Base-by-base conservation (phyloP, 192 early-diverging fungal species). In the Chytriomyces sp. region DNA sequence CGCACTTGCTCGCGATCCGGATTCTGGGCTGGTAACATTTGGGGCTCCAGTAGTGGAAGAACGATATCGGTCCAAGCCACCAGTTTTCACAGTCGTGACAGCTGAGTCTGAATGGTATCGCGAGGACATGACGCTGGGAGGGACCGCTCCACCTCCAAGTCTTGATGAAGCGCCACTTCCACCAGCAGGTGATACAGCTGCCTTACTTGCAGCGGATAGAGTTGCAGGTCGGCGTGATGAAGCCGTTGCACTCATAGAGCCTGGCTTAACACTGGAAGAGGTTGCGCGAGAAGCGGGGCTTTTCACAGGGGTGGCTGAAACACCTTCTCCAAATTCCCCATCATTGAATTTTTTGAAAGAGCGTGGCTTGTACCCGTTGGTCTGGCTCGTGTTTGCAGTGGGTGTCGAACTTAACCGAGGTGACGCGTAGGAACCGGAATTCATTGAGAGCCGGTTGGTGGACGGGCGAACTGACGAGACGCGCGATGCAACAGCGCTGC, bases 301-400 rank as follows among this genome's bases (percentile, higher is more conserved):
- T 64, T 10, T 8, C 6, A 20, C 49, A 49, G 69, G 50, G 4
- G 9, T 57, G 3, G 28, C 13, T 7, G 49, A 44, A 16, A 47
- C 9, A 16, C 9, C 43, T 45, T 61, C 61, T 43, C 11, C 28
- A 23, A 48, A 16, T 18, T 20, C 49, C 16, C 61, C 57, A 47
- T 74, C 66, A 45, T 82, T 82, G 81, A 81, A 82, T 57, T 80
- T 79, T 65, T 78, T 80, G 81, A 82, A 82, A 6, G 43, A 47
- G 5, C 81, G 81, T 16, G 81, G 81, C 60, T 82, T 82, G 67
- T 82, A 82, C 6, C 64, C 20, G 24, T 35, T 45, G 53, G 71
- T 62, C 45, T 53, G 53, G 53, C 53, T 57, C 1, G 53, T 20
- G 53, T 13, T 57, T 20, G 53, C 0, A 20, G 16, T 20, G 16